phyloP scores from a whole-genome alignment of 2,329 filamentous ascomycete species.

The Dendrostoma leiphaemia region DNA sequence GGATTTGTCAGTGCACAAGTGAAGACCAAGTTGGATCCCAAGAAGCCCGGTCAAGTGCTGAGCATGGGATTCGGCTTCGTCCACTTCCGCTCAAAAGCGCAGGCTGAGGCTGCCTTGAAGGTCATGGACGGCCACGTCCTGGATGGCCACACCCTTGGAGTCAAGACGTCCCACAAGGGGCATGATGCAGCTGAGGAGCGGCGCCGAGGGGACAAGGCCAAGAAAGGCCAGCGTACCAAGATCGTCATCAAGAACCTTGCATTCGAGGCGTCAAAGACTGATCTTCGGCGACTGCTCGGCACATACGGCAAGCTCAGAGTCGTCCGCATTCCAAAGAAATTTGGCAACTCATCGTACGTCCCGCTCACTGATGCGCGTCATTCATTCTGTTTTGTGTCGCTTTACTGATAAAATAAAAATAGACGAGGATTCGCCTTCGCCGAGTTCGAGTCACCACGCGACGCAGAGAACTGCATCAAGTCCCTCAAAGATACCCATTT shows the following conservation, averaged over 20 bases:
- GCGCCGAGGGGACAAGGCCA: slow-evolving; percentile 76
- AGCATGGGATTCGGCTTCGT: slow-evolving; percentile 98
- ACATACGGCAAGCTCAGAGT: slow-evolving; percentile 90
- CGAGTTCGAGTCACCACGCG: slow-evolving; percentile 86
- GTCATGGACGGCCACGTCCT: slow-evolving; percentile 87
- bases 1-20: slow-evolving; percentile 88
- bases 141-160: slow-evolving; percentile 81
- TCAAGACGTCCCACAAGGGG: slow-evolving; percentile 84
- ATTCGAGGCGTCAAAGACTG: slow-evolving; percentile 92
- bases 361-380: neutral
- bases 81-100: slow-evolving; percentile 75
- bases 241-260: slow-evolving; percentile 98
- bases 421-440: slow-evolving; percentile 90
- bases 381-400: neutral
- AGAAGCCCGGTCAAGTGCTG: slow-evolving; percentile 79
- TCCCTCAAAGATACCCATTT: slow-evolving; percentile 91
- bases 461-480: slow-evolving; percentile 86
- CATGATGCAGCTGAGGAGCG: slow-evolving; percentile 85
- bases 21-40: slow-evolving; percentile 92
- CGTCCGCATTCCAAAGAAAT: slow-evolving; percentile 92
- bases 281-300: slow-evolving; percentile 80
- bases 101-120: slow-evolving; percentile 75
- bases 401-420: slow-evolving; percentile 4
- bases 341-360: slow-evolving; percentile 67
- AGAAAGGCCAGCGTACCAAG: slow-evolving; percentile 82